Conservation (phyloP, 208 protist species). For the Entamoeba histolytica region DNA sequence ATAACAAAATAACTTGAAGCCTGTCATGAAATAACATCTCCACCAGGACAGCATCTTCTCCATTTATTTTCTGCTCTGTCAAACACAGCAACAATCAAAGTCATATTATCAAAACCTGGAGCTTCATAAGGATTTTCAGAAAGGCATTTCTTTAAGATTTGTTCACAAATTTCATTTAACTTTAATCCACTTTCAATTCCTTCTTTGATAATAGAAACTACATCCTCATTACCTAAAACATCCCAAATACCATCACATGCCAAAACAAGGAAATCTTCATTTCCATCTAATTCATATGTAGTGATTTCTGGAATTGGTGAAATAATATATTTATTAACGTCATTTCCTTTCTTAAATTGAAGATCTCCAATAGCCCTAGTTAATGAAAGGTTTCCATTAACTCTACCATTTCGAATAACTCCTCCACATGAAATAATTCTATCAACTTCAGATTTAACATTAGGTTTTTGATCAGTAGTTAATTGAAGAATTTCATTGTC, state of each 20-base stretch:
- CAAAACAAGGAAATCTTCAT: neutral
- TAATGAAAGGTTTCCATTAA: slow-evolving; percentile 3
- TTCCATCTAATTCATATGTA: neutral
- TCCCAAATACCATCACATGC: slow-evolving; percentile 17
- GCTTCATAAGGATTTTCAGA: neutral
- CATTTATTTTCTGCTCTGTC: neutral
- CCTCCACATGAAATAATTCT: neutral
- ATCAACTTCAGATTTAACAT: neutral
- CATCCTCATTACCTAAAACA: slow-evolving; percentile 1
- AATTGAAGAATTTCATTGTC: neutral
- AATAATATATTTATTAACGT: slow-evolving; percentile 26
- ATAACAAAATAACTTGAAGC: too few relatives aligned
- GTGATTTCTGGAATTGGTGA: neutral
- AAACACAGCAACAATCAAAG: neutral
- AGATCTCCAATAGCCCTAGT: neutral
- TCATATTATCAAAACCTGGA: neutral
- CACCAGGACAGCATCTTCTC: neutral
- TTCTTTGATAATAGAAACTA: neutral
- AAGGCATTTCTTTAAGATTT: neutral
- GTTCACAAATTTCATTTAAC: neutral
- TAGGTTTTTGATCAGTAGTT: neutral
- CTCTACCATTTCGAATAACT: neutral
- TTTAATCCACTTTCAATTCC: neutral
- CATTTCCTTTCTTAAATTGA: slow-evolving; percentile 9
- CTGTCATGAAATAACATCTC: neutral